phyloP scores from a whole-genome alignment of 345 rosid species.

The Anastatica hierochuntica region DNA sequence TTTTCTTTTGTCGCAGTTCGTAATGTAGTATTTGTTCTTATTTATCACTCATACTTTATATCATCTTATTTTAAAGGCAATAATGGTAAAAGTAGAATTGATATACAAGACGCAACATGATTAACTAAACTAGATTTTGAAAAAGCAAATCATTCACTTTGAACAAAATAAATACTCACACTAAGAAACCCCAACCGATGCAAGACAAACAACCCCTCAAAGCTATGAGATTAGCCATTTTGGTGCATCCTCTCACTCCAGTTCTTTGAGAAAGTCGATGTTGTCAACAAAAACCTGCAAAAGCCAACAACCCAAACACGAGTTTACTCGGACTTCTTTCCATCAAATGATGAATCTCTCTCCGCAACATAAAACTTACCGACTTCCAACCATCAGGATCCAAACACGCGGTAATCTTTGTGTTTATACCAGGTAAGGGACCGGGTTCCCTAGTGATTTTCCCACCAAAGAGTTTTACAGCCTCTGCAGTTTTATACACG shows the following conservation, averaged over 20 bases:
- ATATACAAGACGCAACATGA: constrained; percentile 8
- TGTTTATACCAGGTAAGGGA: constrained; percentile 88
- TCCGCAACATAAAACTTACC: constrained; percentile 36
- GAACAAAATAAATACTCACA: neutral
- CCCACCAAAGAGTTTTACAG: constrained; percentile 70
- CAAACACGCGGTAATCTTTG: constrained; percentile 92
- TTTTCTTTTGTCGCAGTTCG: too few species aligned
- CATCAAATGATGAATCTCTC: neutral
- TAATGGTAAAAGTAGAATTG: constrained; percentile 4
- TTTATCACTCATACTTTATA: too few species aligned
- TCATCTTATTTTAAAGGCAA: neutral
- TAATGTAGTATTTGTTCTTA: too few species aligned
- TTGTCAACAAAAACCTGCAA: constrained; percentile 87
- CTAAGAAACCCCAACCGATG: constrained; percentile 4
- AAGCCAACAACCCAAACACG: neutral
- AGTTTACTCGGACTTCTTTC: neutral
- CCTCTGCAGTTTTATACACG: constrained; percentile 91
- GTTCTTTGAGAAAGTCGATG: constrained; percentile 74
- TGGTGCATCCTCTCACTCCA: constrained; percentile 47
- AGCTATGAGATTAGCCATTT: constrained; percentile 10
- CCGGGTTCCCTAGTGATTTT: constrained; percentile 92
- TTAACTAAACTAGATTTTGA: constrained; percentile 9
- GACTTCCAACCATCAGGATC: constrained; percentile 99
- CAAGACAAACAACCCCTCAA: constrained; percentile 1
- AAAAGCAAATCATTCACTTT: constrained; percentile 9